phyloP scores from a whole-genome alignment of 768 basidiomycete species.

The Symmetrospora coprosmae region DNA sequence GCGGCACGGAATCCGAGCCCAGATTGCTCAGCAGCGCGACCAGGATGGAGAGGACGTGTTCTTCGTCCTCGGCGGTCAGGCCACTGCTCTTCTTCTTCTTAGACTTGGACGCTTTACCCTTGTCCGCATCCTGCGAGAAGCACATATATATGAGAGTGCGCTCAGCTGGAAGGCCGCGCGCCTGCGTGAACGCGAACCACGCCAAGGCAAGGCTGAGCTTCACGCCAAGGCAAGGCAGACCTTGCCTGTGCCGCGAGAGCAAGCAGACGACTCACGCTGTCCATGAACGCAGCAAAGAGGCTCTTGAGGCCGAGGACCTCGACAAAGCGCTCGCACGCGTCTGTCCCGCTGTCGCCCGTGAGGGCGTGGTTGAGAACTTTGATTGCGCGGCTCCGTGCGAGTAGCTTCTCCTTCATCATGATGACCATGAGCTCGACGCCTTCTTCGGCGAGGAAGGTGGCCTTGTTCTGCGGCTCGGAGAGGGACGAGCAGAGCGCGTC shows the following conservation, averaged over 20 bases:
- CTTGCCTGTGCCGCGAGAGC: neutral
- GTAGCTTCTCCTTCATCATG: conserved; percentile 83
- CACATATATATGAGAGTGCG: too few species aligned
- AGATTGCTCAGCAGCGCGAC: conserved; percentile 78
- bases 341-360: conserved; percentile 55
- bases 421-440: conserved; percentile 95
- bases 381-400: conserved; percentile 67
- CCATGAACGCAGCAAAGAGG: conserved; percentile 82
- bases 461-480: conserved; percentile 62
- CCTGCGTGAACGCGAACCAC: too few species aligned
- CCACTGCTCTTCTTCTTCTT: neutral
- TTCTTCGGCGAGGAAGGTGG: conserved; percentile 70
- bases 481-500: conserved; percentile 76
- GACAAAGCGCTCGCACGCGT: conserved; percentile 68
- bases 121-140: conserved; percentile 45
- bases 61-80: conserved; percentile 52
- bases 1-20: conserved; percentile 62
- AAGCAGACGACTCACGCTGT: conserved; percentile 50
- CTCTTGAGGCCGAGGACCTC: conserved; percentile 77
- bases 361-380: conserved; percentile 78
- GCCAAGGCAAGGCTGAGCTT: neutral
- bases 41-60: conserved; percentile 74
- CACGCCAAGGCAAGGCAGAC: neutral
- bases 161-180: too few species aligned
- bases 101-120: conserved; percentile 52